Percentiles rank a stretch among this genome's conserved stretches.
Conservation (phyloP, 2,329 filamentous ascomycete species). For the Zasmidium cellare region DNA sequence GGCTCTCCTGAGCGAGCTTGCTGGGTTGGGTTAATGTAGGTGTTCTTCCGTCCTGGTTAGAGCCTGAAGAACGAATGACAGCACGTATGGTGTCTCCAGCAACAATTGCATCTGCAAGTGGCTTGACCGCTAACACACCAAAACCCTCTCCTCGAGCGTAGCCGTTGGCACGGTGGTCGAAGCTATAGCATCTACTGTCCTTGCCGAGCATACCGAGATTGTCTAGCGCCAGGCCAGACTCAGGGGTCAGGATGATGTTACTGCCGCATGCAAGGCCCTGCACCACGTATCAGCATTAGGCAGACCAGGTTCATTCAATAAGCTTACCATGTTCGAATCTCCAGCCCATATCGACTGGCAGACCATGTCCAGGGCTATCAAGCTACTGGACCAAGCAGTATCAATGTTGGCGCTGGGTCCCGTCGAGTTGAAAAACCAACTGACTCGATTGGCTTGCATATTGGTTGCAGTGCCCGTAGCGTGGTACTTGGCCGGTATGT, state of each 20-base stretch:
- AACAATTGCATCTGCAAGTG: conserved; percentile 42
- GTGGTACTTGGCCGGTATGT: conserved; percentile 18
- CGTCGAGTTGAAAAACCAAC: conserved; percentile 17
- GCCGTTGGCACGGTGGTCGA: conserved; percentile 44
- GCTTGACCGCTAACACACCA: conserved; percentile 53
- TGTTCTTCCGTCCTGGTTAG: conserved; percentile 6
- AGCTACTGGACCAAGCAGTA: conserved; percentile 46
- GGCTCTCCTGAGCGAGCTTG: conserved; percentile 33
- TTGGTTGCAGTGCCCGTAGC: conserved; percentile 14
- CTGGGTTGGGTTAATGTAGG: conserved; percentile 45
- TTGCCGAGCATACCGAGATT: neutral
- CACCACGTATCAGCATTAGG: too few relatives aligned
- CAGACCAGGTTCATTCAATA: too few relatives aligned
- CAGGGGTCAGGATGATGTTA: too few relatives aligned
- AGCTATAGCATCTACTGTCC: neutral
- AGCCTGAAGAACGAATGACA: conserved; percentile 8
- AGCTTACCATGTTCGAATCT: conserved; percentile 17
- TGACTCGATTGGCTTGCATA: conserved; percentile 17
- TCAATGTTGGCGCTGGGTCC: conserved; percentile 33
- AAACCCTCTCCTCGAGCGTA: conserved; percentile 57
- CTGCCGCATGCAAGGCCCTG: too few relatives aligned
- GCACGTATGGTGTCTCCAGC: conserved; percentile 10
- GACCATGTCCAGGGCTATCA: conserved; percentile 36
- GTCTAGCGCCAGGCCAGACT: too few relatives aligned
- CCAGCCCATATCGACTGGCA: conserved; percentile 28